Evolutionary conservation across 108 stramenopile genomes (phyloP), one percentile per base, ranked within the genome.

Genomic region (Aureococcus anophagefferens): DNA sequence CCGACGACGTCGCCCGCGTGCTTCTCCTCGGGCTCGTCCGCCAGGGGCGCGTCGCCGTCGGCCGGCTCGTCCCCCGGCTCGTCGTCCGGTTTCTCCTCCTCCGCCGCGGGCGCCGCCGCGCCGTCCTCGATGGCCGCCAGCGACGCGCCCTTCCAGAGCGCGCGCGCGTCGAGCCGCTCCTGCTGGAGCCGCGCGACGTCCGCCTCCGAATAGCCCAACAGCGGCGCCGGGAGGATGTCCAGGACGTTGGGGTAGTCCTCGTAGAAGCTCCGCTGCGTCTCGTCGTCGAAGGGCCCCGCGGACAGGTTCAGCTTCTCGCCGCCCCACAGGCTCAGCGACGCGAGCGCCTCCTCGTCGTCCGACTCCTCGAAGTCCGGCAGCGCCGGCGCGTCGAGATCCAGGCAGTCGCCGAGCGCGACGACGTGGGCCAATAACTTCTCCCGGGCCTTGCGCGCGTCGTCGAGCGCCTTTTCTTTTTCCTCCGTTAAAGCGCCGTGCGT

Each of bases 221-320:
- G 75, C 59, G 89, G 87, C 14, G 92, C 86, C 29, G 96, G 96
- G 63, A 94, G 87, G 15, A 89, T 91, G 25, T 86, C 80, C 34
- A 97, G 80, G 14, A 95, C 83, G 68, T 95, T 93, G 30, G 96
- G 94, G 68, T 95, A 81, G 74, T 94, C 93, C 69, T 89, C 90
- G 75, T 97, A 97, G 84, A 97, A 97, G 5, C 79, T 77, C 33
- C 88, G 81, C 32, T 87, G 91, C 78, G 94, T 93, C 46, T 87
- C 89, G 74, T 96, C 94, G 70, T 92, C 94, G 74, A 91, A 97
- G 25, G 94, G 90, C 13, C 93, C 93, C 86, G 46, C 83, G 77
- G 21, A 77, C 89, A 3, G 70, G 69, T 18, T 76, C 83, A 5
- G 9, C 31, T 82, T 84, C n/a, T 81, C 87, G 68, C 83, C 89